phyloP scores from a whole-genome alignment of 1,139 yeast genomes.

The Protomyces inouyei region DNA sequence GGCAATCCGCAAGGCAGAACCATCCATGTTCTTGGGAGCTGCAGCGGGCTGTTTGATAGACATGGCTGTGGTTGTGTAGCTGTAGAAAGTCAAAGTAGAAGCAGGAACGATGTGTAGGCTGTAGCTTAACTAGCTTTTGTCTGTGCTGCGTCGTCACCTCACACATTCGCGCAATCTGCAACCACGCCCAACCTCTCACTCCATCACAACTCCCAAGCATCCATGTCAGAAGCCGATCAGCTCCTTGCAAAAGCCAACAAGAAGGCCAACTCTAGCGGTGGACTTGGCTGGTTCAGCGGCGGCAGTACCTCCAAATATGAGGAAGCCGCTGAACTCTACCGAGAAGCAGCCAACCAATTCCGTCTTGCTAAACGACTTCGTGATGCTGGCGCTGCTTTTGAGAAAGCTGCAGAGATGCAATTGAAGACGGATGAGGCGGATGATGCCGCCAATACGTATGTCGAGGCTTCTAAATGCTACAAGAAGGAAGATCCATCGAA shows the following conservation, averaged over 20 bases:
- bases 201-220: neutral
- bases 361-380: constrained; percentile 63
- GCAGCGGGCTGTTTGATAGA: constrained; percentile 23
- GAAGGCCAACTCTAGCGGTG: constrained; percentile 64
- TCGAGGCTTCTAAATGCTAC: constrained; percentile 88
- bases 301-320: constrained; percentile 67
- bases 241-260: constrained; percentile 53
- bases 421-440: constrained; percentile 70
- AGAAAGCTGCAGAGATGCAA: constrained; percentile 79
- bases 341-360: constrained; percentile 86
- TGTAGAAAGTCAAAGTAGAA: neutral
- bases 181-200: neutral
- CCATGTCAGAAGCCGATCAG: constrained; percentile 25
- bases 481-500: constrained; percentile 59
- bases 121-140: neutral
- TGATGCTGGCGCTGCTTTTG: constrained; percentile 76
- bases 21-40: constrained; percentile 24
- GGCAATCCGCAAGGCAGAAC: constrained; percentile 25
- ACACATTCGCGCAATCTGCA: neutral
- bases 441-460: constrained; percentile 84
- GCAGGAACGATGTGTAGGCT: neutral
- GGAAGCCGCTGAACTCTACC: constrained; percentile 85
- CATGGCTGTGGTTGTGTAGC: neutral
- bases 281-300: constrained; percentile 65
- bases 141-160: neutral